Percentiles rank a stretch among this genome's conserved stretches.
Conservation (phyloP, 2,329 filamentous ascomycete species). For the Penicillium brevicompactum region DNA sequence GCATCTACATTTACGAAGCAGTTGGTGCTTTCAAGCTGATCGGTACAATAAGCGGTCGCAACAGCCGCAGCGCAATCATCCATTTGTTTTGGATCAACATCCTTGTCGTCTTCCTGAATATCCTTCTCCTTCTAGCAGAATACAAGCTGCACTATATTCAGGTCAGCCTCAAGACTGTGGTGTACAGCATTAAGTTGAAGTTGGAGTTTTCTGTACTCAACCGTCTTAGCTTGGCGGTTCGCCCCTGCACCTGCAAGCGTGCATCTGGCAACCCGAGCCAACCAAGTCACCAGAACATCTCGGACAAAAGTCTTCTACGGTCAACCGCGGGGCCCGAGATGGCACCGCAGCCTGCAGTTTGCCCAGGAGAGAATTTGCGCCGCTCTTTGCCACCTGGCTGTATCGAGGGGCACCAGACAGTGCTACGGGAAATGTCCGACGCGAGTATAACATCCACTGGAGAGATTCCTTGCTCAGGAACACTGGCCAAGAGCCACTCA, state of each 20-base stretch:
- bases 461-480: too few relatives aligned
- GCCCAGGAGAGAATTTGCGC: too few relatives aligned
- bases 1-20: conserved; percentile 54
- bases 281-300: too few relatives aligned
- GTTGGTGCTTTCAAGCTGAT: neutral
- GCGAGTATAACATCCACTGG: too few relatives aligned
- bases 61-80: neutral
- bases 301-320: too few relatives aligned
- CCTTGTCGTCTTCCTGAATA: neutral
- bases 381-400: too few relatives aligned
- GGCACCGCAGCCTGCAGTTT: too few relatives aligned
- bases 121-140: neutral
- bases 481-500: too few relatives aligned
- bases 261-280: too few relatives aligned
- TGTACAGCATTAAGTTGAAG: neutral
- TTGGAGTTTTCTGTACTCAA: neutral
- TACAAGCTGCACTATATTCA: neutral
- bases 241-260: neutral
- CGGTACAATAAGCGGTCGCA: neutral
- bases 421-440: too few relatives aligned
- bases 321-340: too few relatives aligned
- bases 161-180: neutral
- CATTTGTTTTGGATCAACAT: neutral
- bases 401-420: too few relatives aligned
- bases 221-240: neutral